Evolutionary conservation across 1,284 basidiomycete genomes (phyloP), one percentile per base, ranked within the genome.

Genomic region (Moesziomyces sp.): DNA sequence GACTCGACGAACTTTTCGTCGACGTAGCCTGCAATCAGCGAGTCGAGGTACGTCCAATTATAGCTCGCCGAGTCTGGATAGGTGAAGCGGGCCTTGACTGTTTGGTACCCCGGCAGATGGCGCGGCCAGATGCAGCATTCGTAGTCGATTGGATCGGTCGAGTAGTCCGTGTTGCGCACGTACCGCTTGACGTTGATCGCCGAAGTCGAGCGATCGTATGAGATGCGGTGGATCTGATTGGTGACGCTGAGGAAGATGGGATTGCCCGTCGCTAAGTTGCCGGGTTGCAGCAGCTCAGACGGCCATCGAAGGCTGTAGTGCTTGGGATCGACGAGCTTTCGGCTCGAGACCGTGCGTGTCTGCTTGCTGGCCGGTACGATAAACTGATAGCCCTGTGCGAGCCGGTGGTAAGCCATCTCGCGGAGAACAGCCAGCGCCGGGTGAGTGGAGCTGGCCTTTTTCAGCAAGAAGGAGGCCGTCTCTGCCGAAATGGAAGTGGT

Each of bases 381-480:
- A 80, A 98, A 93, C 83, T 99, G 96, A 85, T 97, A 99, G n/a
- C 96, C 95, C 84, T 98, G 94, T 8, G 91, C 90, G 9, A 99
- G 88, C 16, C 96, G 88, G 57, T 97, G 91, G 5, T 92, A 93
- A 1, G 93, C 92, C 92, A 98, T 96, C 52, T 93, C 94, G 34
- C 91, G 89, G 91, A 98, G 92, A 26, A 97, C 92, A 8, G 83
- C 84, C 35, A 85, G 55, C 0, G 90, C 90, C 45, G 94, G 86
- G 0, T 93, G 93, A 1, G 81, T 90, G 86, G 66, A 90, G 87
- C 59, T 90, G 24, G 65, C 57, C 56, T 75, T 74, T 49, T 84
- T 83, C 14, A 84, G 69, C 50, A 85, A 66, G 61, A 85, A 78
- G 14, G 78, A 80, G 3, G 63, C 28, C n/a, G 76, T 76, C 50